Evolutionary conservation across 176 grass and related monocot genomes (phyloP), one percentile per base, ranked within the genome.

Genomic region (Phyllostachys edulis): DNA sequence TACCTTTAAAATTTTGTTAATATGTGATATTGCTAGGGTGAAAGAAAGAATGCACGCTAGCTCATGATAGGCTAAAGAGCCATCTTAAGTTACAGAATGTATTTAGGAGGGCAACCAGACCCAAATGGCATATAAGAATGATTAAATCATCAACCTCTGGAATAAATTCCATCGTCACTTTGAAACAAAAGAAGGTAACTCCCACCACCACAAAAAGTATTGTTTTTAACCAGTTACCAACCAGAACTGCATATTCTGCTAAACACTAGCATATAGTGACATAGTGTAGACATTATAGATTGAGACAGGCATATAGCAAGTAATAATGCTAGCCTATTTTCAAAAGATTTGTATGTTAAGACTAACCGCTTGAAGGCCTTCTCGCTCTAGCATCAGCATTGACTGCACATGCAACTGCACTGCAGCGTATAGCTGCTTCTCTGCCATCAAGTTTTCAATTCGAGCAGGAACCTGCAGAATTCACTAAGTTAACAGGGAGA

Each of bases 351-450:
- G 17, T 13, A 81, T 77, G 47, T 70, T 52, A 59, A 64, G 18
- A 90, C 96, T 73, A 81, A 98, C 96, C 93, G 89, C 93, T 96
- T 99, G 96, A 85, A 99, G 96, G 74, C 96, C 96, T 90, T 99
- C 96, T 84, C 96, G 90, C 71, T 99, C 93, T 60, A 99, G 89
- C 78, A 96, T 80, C 82, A 95, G 54, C 81, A 89, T 94, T 90
- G 93, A 99, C 44, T 96, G 96, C 29, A 96, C 96, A 85, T 96
- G 93, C 80, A 99, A 87, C 83, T 99, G 96, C 46, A 96, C 96
- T 44, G 96, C 93, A 78, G 96, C 96, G 32, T 99, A 99, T 51
- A 96, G 85, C 82, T 99, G 96, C 86, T 99, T 99, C 27, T 96
- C 84, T 64, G 86, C 78, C 24, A 99, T 92, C 62, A 99, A 83